Base-by-base conservation (phyloP, 441 rosid genomes). In the Euphorbia schlechtendalii region DNA sequence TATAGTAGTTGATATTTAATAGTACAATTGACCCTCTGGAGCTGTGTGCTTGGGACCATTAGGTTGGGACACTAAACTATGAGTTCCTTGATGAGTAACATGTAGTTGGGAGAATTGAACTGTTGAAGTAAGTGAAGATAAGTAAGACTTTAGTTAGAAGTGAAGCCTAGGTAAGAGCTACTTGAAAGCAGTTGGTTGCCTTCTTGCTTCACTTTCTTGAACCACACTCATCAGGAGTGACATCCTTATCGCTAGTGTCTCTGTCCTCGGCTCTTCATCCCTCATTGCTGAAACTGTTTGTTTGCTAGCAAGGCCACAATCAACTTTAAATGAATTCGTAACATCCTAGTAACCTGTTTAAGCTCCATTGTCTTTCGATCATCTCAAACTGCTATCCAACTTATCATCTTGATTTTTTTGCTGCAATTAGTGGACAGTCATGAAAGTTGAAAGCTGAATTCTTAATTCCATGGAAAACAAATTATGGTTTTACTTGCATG, bases 381-480 rank as follows among this genome's bases (percentile, higher is more conserved):
- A 46, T 17, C 51, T 46, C 51, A 46, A 46, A 4, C 17, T 46
- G 51, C 0, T 20, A 46, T 4, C 15, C 51, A 15, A 14, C 49
- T 46, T 46, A 2, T 46, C 51, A 46, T 14, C 51, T 46, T 6
- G 34, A 17, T 14, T 2, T 15, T 20, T 92, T 92, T 81, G 96
- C 90, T 71, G 90, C 93, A n/a, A 92, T 92, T 71, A 86, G 95
- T 63, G 61, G 58, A 24, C 76, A 66, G 70, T 66, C 72, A 69
- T 77, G 78, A 43, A 14, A 46, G 51, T 46, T 14, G n/a, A 46
- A 69, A 67, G 56, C 56, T 45, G 56, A 62, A 72, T 68, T 69
- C 80, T 57, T 81, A 78, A 72, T 68, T 73, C 66, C 72, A 77
- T 43, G 74, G 71, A n/a, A n/a, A n/a, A n/a, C n/a, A 73, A 77